Evolutionary conservation across 2,329 filamentous ascomycete species (phyloP).

Genomic region (Aspergillus oerlinghausenensis): DNA sequence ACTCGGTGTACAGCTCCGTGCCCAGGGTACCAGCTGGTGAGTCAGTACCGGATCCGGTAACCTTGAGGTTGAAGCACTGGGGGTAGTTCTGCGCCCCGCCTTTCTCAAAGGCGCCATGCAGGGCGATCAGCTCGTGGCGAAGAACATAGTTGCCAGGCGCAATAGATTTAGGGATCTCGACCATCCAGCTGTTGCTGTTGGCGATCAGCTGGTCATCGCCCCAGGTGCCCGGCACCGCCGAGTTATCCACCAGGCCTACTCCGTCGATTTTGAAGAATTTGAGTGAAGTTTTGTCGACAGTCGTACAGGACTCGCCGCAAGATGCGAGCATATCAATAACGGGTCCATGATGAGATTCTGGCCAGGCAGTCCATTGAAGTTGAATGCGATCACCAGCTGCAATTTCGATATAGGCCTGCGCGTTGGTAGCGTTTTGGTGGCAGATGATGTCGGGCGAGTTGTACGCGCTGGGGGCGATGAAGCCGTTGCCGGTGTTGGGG

Average conservation of each 20-base stretch:
- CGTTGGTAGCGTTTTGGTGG: constrained; percentile 53
- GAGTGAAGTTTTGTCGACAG: constrained; percentile 47
- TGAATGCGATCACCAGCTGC: constrained; percentile 54
- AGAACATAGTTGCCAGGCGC: constrained; percentile 48
- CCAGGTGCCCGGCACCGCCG: constrained; percentile 45
- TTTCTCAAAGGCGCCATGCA: constrained; percentile 38
- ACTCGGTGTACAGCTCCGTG: constrained; percentile 50
- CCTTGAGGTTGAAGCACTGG: constrained; percentile 54
- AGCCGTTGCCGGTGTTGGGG: constrained; percentile 48
- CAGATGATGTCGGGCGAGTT: constrained; percentile 51
- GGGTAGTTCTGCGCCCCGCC: constrained; percentile 49
- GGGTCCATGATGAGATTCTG: constrained; percentile 56
- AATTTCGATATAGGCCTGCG: constrained; percentile 47
- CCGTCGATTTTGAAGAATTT: constrained; percentile 60
- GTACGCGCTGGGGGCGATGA: constrained; percentile 43
- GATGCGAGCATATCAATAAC: constrained; percentile 59
- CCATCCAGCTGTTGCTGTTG: constrained; percentile 45
- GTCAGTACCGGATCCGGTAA: constrained; percentile 49
- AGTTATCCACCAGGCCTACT: constrained; percentile 45
- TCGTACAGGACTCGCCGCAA: constrained; percentile 50
- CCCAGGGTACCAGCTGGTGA: constrained; percentile 45
- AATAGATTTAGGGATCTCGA: constrained; percentile 41
- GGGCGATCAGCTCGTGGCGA: constrained; percentile 50
- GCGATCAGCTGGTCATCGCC: constrained; percentile 48
- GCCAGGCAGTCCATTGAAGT: constrained; percentile 62